Base-by-base conservation (phyloP, 208 protist species). In the Wallacemonas rigidus region DNA sequence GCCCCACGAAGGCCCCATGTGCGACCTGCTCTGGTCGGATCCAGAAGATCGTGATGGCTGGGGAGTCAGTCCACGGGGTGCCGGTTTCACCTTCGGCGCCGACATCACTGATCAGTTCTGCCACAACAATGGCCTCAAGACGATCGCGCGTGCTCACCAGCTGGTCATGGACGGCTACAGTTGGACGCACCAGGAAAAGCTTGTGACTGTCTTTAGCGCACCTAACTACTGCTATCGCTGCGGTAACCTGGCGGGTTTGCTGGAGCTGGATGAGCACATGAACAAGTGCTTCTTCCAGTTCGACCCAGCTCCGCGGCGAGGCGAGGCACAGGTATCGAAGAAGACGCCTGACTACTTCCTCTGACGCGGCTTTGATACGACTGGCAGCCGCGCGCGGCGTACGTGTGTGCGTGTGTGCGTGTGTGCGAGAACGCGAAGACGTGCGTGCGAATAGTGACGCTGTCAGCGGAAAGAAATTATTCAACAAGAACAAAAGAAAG, bases 141-240 rank as follows among this genome's bases (percentile, higher is more conserved):
- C 99, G 1, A 93, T 99, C 48, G 86, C 97, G 0, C 89, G 98
- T 44, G 98, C 98, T 2, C 98, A 99, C 78, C 98, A 99, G 85
- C 85, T 99, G 1, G 97, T 99, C 5, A 98, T 98, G 90, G 98
- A 99, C 41, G 98, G 98, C 5, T 99, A 99, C 88, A 98, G 98
- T 64, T 99, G 98, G 97, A 94, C 87, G 41, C 98, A 99, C 73
- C 93, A 98, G 72, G 87, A 98, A 36, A 95, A 98, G 71, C 92
- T 99, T 0, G 98, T 99, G 15, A 99, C 99, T 12, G 97, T 99
- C 71, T 99, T 99, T 85, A 96, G 85, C 44, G 98, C 98, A 0
- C 99, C 99, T 7, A 99, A 99, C 86, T 99, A 99, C 81, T 99
- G 98, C 89, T 99, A 99, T 80, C 91, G 98, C 68, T 99, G 98